Percentiles rank a stretch among this genome's conserved stretches.
Evolutionary conservation across 2,329 filamentous ascomycete genomes (phyloP).

Genomic region (Dothideomycetes sp.): DNA sequence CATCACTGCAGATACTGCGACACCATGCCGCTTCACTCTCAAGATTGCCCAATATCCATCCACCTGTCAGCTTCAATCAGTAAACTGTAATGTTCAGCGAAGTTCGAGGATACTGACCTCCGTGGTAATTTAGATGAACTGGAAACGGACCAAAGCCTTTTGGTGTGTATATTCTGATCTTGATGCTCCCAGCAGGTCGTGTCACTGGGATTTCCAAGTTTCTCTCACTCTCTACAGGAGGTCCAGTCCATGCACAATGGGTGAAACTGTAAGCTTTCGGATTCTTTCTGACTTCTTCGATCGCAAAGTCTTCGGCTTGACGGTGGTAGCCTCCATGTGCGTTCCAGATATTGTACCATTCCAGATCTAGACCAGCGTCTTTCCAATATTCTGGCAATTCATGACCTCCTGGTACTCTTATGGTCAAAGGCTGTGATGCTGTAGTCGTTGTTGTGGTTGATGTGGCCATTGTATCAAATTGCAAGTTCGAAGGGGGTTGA

Average conservation of each 20-base stretch:
- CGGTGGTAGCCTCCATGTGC: not conserved
- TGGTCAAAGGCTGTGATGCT: no score
- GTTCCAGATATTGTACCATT: not conserved
- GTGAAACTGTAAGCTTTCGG: not conserved
- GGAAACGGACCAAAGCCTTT: not conserved
- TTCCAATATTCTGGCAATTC: no score
- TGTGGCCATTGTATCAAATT: no score
- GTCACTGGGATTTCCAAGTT: not conserved
- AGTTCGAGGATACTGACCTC: no score
- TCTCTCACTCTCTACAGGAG: not conserved
- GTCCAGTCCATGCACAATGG: not conserved
- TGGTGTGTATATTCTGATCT: not conserved
- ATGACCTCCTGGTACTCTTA: no score
- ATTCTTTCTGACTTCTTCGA: not conserved
- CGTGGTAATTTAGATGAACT: constrained; percentile 24
- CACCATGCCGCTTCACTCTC: constrained; percentile 36
- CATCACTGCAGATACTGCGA: constrained; percentile 29
- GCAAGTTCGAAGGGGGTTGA: no score
- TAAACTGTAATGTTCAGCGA: no score
- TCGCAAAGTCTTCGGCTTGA: not conserved
- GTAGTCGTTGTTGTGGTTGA: no score
- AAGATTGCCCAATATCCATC: constrained; percentile 36
- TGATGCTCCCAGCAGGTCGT: not conserved
- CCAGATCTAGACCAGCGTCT: not conserved
- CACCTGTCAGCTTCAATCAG: no score